Evolutionary conservation across 208 protist genomes (phyloP).

Genomic region (Blastocrithidia nonstop): DNA sequence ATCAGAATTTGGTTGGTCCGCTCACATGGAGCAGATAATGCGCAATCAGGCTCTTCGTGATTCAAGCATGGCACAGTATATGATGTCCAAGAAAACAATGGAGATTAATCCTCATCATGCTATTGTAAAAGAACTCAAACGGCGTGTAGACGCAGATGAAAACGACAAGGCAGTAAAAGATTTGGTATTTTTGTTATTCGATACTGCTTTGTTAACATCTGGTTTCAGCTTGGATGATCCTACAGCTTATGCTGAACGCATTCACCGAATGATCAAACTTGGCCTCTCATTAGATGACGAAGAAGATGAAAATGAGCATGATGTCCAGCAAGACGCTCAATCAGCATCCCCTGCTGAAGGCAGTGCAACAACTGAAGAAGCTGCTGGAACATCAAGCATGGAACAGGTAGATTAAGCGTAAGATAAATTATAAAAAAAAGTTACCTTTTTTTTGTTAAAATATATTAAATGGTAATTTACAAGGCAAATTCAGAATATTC

Average conservation of each 20-base stretch:
- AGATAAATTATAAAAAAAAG: too few species aligned
- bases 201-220: conserved; percentile 95
- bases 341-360: too few species aligned
- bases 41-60: conserved; percentile 98
- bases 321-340: conserved; percentile 11
- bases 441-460: too few species aligned
- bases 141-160: conserved; percentile 87
- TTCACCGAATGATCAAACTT: conserved; percentile 97
- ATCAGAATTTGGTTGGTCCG: conserved; percentile 96
- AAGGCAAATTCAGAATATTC: too few species aligned
- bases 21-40: conserved; percentile 99
- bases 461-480: too few species aligned
- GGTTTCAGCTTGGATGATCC: conserved; percentile 97
- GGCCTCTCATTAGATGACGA: conserved; percentile 90
- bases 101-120: conserved; percentile 97
- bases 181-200: conserved; percentile 95
- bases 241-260: conserved; percentile 86
- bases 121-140: conserved; percentile 91
- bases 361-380: conserved; percentile 36
- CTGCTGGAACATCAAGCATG: conserved; percentile 75
- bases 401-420: conserved; percentile 94
- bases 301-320: conserved; percentile 17
- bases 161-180: conserved; percentile 97
- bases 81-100: conserved; percentile 98
- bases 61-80: conserved; percentile 92